Conservation (phyloP, 1,284 basidiomycete genomes). For the Moesziomyces sp. region DNA sequence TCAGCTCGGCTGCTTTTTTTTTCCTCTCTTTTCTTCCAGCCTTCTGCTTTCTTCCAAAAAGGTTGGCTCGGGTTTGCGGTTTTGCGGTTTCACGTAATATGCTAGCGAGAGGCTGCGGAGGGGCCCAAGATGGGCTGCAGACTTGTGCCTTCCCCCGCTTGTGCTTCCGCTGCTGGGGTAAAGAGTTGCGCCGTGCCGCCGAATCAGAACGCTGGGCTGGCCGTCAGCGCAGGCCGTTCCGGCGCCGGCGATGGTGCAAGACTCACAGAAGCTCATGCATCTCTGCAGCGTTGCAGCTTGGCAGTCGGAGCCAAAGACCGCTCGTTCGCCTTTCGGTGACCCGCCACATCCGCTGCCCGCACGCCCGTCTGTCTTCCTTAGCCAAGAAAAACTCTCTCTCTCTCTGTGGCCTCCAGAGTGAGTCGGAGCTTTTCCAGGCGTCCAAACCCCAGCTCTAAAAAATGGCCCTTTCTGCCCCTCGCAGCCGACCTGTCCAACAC, state of each 20-base stretch:
- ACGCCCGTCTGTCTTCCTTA: neutral
- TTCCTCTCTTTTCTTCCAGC: neutral
- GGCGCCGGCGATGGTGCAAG: neutral
- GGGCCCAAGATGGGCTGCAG: neutral
- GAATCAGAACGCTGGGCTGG: neutral
- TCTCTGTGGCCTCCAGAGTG: neutral
- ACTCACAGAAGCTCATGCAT: neutral
- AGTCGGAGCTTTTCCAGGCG: slow-evolving; percentile 14
- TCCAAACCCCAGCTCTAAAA: neutral
- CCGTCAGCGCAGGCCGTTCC: neutral
- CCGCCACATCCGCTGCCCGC: slow-evolving; percentile 25
- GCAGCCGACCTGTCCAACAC: neutral
- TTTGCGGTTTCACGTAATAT: neutral
- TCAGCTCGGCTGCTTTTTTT: neutral
- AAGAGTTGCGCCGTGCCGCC: neutral
- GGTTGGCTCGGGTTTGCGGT: neutral
- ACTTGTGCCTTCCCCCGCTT: neutral
- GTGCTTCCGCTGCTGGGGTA: neutral
- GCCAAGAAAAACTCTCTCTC: slow-evolving; percentile 21
- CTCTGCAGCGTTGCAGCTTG: neutral
- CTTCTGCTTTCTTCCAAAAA: too few relatives aligned
- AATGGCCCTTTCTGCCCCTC: neutral
- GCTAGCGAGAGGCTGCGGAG: too few relatives aligned
- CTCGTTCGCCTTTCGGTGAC: slow-evolving; percentile 16
- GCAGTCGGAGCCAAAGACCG: neutral